Percentiles rank a stretch among this genome's conserved stretches.
Evolutionary conservation across 371 early-diverging fungal genomes (phyloP).

Genomic region (Mortierella sp.): DNA sequence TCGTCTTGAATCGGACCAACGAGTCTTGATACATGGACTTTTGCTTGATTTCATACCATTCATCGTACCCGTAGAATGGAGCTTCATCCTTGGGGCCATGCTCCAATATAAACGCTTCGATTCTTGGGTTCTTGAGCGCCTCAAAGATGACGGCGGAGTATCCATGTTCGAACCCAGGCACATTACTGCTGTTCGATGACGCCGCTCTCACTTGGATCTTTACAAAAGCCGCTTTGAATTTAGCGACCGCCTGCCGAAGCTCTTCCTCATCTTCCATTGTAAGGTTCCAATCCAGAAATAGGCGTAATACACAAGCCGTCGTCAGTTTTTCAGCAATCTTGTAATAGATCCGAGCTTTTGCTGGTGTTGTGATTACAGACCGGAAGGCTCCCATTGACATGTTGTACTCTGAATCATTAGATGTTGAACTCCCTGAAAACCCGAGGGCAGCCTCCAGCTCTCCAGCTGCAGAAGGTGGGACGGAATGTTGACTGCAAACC

Average conservation of each 20-base stretch:
- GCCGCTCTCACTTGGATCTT: slow-evolving; percentile 19
- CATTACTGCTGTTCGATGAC: neutral
- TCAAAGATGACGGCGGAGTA: slow-evolving; percentile 24
- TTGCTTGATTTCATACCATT: slow-evolving; percentile 13
- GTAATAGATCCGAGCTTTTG: slow-evolving; percentile 22
- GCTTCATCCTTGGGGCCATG: slow-evolving; percentile 11
- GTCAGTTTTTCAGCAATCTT: slow-evolving; percentile 31
- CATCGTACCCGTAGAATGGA: slow-evolving; percentile 11
- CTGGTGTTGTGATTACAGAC: slow-evolving; percentile 21
- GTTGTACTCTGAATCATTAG: slow-evolving; percentile 16
- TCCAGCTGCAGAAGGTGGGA: slow-evolving; percentile 7
- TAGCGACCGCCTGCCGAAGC: slow-evolving; percentile 24
- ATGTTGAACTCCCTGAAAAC: slow-evolving; percentile 19
- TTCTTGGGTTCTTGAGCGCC: slow-evolving; percentile 23
- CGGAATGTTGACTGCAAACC: slow-evolving; percentile 27
- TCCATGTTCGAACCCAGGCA: slow-evolving; percentile 22
- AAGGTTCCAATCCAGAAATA: slow-evolving; percentile 43
- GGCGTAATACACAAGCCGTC: slow-evolving; percentile 15
- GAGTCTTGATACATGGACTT: slow-evolving; percentile 1
- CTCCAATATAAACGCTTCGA: slow-evolving; percentile 30
- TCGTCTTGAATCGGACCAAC: slow-evolving; percentile 25
- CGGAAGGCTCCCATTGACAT: slow-evolving; percentile 30
- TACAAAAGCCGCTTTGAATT: slow-evolving; percentile 25
- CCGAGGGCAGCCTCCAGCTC: slow-evolving; percentile 12
- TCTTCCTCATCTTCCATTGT: slow-evolving; percentile 26